Conservation (phyloP, 2,329 filamentous ascomycete genomes). For the Conoideocrella luteorostrata region DNA sequence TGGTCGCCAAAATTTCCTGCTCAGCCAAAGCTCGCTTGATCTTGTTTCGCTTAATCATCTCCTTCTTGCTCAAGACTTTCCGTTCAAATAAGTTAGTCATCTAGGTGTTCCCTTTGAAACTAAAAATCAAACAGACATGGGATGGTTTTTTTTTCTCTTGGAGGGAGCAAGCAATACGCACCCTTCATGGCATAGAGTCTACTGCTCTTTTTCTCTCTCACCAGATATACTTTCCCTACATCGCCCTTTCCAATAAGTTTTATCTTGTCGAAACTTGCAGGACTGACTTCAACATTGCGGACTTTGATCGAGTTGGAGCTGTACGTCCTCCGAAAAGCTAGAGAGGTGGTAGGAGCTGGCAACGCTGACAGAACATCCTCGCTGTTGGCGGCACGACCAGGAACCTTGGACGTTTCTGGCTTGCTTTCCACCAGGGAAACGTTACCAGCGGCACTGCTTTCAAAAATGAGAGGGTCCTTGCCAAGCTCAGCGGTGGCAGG, state of each 20-base stretch:
- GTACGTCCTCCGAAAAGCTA: constrained; percentile 88
- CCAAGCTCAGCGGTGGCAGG: constrained; percentile 81
- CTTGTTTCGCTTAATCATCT: constrained; percentile 99
- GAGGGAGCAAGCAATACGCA: constrained; percentile 35
- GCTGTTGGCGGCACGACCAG: constrained; percentile 34
- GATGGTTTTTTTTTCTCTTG: neutral
- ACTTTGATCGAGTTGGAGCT: constrained; percentile 99
- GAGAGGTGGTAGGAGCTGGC: constrained; percentile 58
- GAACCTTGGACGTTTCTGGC: constrained; percentile 21
- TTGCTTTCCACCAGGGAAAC: constrained; percentile 22
- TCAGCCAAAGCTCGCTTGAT: constrained; percentile 97
- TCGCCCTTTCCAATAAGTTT: constrained; percentile 98
- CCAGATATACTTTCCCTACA: constrained; percentile 96
- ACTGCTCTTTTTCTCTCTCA: constrained; percentile 94
- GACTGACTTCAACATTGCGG: constrained; percentile 90
- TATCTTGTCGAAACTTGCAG: constrained; percentile 97
- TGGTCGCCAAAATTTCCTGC: constrained; percentile 95
- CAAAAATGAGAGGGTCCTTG: constrained; percentile 64
- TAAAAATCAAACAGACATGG: neutral
- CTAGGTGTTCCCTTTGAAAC: neutral
- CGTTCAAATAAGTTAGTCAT: neutral
- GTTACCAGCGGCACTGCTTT: constrained; percentile 34
- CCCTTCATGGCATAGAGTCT: constrained; percentile 98
- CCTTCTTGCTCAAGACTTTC: constrained; percentile 94
- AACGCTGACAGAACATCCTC: constrained; percentile 54